Percentiles rank a stretch among this genome's conserved stretches.
phyloP scores from a whole-genome alignment of 768 basidiomycete genomes.

The Chlorophyllum brunneum region DNA sequence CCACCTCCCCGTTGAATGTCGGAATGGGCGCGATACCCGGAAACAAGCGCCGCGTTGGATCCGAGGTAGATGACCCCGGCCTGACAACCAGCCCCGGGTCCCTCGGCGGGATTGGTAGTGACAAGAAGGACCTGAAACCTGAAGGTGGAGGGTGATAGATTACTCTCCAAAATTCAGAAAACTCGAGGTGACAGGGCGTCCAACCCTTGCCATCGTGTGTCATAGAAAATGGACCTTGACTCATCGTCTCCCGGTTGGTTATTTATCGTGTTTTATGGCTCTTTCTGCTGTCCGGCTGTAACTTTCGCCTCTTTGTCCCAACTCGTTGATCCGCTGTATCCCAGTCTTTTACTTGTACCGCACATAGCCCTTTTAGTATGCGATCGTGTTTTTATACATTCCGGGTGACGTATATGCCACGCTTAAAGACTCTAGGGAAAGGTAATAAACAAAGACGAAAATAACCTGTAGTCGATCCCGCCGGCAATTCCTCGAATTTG shows the following conservation, averaged over 20 bases:
- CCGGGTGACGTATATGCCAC: neutral
- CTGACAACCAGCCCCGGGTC: conserved; percentile 5
- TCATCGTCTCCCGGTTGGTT: neutral
- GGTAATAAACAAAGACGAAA: neutral
- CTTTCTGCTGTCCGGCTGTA: neutral
- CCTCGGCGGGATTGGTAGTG: neutral
- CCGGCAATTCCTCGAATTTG: conserved; percentile 1
- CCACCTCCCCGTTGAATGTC: conserved; percentile 7
- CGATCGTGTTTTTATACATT: neutral
- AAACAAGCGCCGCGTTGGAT: conserved; percentile 8
- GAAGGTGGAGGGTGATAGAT: conserved; percentile 10
- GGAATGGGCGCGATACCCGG: conserved; percentile 5
- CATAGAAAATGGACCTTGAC: conserved; percentile 2
- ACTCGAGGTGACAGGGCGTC: neutral
- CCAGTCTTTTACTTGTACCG: neutral
- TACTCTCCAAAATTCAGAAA: too few species aligned
- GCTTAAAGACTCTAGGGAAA: neutral
- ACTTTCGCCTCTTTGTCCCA: neutral
- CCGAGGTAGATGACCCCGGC: conserved; percentile 3
- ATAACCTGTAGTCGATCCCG: conserved; percentile 7
- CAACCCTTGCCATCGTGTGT: neutral
- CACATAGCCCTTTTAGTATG: conserved; percentile 9
- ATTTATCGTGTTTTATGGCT: conserved; percentile 9
- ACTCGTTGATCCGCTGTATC: conserved; percentile 5
- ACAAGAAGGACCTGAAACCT: conserved; percentile 9